phyloP scores from a whole-genome alignment of 2,329 filamentous ascomycete genomes.

The Curvularia sp. region DNA sequence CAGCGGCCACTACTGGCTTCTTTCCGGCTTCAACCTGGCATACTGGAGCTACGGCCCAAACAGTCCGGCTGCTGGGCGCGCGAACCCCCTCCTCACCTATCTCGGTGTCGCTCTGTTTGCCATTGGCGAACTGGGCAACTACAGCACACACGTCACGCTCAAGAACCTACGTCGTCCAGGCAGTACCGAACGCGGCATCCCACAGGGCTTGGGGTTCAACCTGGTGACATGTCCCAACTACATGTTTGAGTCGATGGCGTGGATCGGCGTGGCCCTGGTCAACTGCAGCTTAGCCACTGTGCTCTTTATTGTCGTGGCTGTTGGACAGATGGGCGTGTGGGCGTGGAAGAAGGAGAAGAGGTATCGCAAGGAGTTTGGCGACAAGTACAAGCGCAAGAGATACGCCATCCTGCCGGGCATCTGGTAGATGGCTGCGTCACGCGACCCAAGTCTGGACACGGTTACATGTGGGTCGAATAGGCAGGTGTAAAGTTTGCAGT shows the following conservation, averaged over 20 bases:
- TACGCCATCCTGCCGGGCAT: constrained; percentile 82
- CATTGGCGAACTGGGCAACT: constrained; percentile 81
- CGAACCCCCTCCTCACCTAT: constrained; percentile 59
- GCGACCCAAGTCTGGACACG: not conserved
- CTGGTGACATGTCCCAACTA: constrained; percentile 97
- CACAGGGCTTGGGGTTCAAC: constrained; percentile 81
- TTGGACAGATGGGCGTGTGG: constrained; percentile 84
- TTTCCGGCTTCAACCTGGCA: constrained; percentile 81
- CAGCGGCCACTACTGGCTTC: constrained; percentile 89
- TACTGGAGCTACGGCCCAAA: constrained; percentile 84
- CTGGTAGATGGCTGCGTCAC: constrained; percentile 55
- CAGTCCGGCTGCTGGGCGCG: constrained; percentile 66
- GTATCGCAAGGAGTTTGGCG: constrained; percentile 88
- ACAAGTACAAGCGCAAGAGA: constrained; percentile 95
- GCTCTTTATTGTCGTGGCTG: constrained; percentile 77
- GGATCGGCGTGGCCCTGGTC: constrained; percentile 81
- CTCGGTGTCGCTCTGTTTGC: constrained; percentile 74
- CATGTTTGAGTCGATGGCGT: constrained; percentile 87
- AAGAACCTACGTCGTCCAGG: constrained; percentile 78
- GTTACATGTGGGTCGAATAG: not conserved
- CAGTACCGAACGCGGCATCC: constrained; percentile 84
- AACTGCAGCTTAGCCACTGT: constrained; percentile 80
- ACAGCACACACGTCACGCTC: constrained; percentile 80
- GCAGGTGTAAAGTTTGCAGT: not conserved
- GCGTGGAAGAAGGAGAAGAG: constrained; percentile 89